Percentiles rank a stretch among this genome's conserved stretches.
Evolutionary conservation across 83 land plant genomes (phyloP).

Genomic region (Diphasiastrum complanatum): DNA sequence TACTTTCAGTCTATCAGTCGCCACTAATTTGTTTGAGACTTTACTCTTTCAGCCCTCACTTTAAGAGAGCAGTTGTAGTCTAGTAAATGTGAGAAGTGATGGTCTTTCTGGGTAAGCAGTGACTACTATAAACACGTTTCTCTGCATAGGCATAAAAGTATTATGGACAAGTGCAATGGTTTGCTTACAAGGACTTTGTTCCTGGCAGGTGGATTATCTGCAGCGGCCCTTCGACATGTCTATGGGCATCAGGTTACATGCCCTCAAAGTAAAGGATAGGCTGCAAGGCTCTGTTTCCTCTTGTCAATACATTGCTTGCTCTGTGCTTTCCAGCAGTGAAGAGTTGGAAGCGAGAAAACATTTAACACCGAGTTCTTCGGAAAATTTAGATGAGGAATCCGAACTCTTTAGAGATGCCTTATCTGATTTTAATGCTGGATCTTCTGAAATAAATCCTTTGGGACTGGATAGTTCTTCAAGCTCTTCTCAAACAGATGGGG

Average conservation of each 20-base stretch:
- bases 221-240: conserved; percentile 48
- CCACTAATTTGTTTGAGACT: no score
- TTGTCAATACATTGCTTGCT: conserved; percentile 64
- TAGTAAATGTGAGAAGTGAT: no score
- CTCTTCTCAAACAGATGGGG: not conserved
- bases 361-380: not conserved
- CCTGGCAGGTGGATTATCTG: conserved; percentile 56
- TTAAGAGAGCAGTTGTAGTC: no score
- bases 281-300: conserved; percentile 48
- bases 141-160: no score
- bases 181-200: not conserved
- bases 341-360: not conserved
- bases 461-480: not conserved
- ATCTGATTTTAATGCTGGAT: conserved; percentile 47
- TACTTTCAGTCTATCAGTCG: no score
- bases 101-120: no score
- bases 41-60: no score
- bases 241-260: conserved; percentile 65
- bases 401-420: conserved; percentile 85
- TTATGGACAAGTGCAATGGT: no score
- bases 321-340: conserved; percentile 38
- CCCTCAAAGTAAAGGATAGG: conserved; percentile 73
- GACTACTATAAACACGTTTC: no score
- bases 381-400: conserved; percentile 47
- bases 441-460: conserved; percentile 21